These are phyloP conservation scores for Fusarium chaquense DNA, from an alignment of 2,329 filamentous ascomycete species.

Conservation along the genomic window DNA sequence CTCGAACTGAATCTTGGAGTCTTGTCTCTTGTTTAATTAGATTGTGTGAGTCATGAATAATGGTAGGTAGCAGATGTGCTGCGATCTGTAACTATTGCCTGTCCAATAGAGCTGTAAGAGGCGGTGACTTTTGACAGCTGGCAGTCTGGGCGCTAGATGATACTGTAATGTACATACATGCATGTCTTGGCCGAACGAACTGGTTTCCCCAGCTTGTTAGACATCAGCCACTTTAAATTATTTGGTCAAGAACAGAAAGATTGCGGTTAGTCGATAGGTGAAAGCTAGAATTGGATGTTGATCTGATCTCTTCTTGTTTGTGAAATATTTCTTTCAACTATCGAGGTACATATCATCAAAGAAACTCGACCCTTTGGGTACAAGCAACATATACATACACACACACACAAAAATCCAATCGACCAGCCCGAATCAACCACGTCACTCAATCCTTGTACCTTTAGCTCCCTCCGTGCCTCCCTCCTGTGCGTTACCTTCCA, in stretches of 20 bases:
- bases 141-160: conserved; percentile 33
- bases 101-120: conserved; percentile 31
- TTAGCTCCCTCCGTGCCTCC: conserved; percentile 11
- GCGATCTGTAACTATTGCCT: conserved; percentile 6
- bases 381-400: neutral
- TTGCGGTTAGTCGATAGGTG: neutral
- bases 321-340: neutral
- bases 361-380: conserved; percentile 5
- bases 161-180: neutral
- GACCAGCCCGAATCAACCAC: conserved; percentile 41
- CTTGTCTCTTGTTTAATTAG: conserved; percentile 2
- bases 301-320: neutral
- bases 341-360: neutral
- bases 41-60: conserved; percentile 33
- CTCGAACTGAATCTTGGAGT: conserved; percentile 19
- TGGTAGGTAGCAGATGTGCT: conserved; percentile 1
- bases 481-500: conserved; percentile 11
- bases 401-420: conserved; percentile 16
- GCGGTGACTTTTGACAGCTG: conserved; percentile 38
- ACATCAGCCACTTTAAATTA: conserved; percentile 23
- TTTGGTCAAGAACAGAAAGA: neutral
- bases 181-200: neutral
- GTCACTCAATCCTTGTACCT: conserved; percentile 34
- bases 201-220: conserved; percentile 5
- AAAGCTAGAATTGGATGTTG: no score